Base-by-base conservation (phyloP, 140 eudicot species). In the Erigeron philadelphicus region DNA sequence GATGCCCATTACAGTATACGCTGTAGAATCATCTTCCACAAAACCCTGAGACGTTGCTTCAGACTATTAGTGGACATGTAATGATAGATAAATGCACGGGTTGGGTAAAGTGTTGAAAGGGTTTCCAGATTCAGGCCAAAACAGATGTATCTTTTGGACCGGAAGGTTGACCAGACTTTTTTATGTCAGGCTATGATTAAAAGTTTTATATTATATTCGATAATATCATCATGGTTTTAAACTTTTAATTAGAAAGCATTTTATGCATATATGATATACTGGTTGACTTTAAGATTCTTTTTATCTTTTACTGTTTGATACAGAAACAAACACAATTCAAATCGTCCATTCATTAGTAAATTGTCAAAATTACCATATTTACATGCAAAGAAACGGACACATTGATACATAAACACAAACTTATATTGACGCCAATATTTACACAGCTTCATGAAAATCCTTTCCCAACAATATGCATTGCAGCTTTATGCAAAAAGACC, bases 1-100 rank as follows among this genome's bases (percentile, higher is more conserved):
- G 66, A 84, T 84, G 50, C 91, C 85, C 80, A 83, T 72, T 64
- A 79, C 71, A 66, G 79, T 63, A 69, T 82, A 86, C 64, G 78
- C 3, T 17, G 88, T 59, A 31, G 95, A 91, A 59, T 61, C 81
- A 25, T 68, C 83, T 9, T 79, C 80, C 60, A 81, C 86, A 64
- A 63, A 63, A 56, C 74, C 95, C 97, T 91, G 77, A 71, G 13
- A 75, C 21, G 50, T 64, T 74, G 71, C 59, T 35, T 55, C 46
- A 9, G 11, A 71, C 38, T 62, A 52, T 71, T 66, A 48, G 64
- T 61, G 53, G 53, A 50, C 48, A 42, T 17, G 23, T 59, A 46
- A n/a, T 4, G 5, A 13, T 54, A 54, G 7, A n/a, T 3, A 61
- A 12, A 40, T 9, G 8, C 10, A 9, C 12, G 18, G 19, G 70